These are phyloP conservation scores for Trametes elegans DNA, from an alignment of 768 basidiomycete species.

Conservation along the genomic window DNA sequence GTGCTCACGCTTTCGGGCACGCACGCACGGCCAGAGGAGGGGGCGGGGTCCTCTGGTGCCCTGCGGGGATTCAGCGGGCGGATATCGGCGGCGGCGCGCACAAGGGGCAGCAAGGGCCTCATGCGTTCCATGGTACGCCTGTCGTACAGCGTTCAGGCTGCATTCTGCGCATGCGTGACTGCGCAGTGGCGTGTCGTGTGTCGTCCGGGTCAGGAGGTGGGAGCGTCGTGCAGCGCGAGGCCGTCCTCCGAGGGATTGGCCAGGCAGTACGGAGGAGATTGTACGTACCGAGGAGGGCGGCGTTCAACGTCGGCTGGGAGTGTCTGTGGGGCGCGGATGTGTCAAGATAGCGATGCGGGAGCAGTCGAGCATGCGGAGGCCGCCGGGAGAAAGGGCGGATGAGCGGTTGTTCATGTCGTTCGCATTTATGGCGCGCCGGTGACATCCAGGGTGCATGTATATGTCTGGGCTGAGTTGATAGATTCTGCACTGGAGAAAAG, in stretches of 20 bases:
- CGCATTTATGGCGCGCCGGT: not conserved
- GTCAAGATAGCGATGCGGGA: not conserved
- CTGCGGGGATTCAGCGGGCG: conserved; percentile 15
- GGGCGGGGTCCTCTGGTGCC: not conserved
- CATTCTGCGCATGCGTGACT: no score
- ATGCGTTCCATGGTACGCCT: not conserved
- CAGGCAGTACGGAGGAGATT: not conserved
- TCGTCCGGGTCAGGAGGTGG: not conserved
- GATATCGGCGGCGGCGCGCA: conserved; percentile 3
- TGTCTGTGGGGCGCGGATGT: not conserved
- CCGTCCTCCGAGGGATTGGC: not conserved
- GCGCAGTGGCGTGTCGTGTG: no score
- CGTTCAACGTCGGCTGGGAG: no score
- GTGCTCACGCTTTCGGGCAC: no score
- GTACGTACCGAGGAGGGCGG: not conserved
- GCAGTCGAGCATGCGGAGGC: not conserved
- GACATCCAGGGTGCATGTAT: not conserved
- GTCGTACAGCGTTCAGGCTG: not conserved
- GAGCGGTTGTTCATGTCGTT: not conserved
- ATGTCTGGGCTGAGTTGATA: not conserved
- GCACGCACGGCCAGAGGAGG: not conserved
- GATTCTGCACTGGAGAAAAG: not conserved
- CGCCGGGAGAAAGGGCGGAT: not conserved
- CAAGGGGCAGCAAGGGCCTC: not conserved
- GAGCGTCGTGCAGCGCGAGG: not conserved